Evolutionary conservation across 768 basidiomycete genomes (phyloP), one percentile per base, ranked within the genome.

Genomic region (Russula olivacea): DNA sequence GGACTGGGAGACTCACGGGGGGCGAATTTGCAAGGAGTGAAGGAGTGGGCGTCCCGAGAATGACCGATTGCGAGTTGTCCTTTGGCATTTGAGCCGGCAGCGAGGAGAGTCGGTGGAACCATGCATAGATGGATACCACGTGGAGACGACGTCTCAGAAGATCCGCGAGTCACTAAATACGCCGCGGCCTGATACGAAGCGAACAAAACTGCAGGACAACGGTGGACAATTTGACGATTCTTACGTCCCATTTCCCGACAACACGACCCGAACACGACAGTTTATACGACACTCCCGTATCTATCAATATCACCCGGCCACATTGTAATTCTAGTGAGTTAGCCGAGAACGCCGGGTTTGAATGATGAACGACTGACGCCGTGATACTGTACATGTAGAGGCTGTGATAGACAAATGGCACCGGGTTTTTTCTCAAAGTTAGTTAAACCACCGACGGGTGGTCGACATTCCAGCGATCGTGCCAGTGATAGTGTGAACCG

Each of bases 31-130:
- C 77, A 79, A 0, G 74, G 73, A 21, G 65, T 69, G 68, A 82
- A 80, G 8, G 63, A 61, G 66, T 76, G 74, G 0, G 75, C 74
- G 51, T 82, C 81, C 41, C 78, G 73, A 47, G 65, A 43, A 32
- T 70, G 69, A 2, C 76, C 77, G 9, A 73, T 76, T 1, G 74
- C 79, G 3, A 83, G 75, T 54, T 83, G 81, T 11, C 81, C 80
- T 60, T 69, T 73, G 55, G 79, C 78, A 51, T 82, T 83, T 11
- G 81, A 83, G 12, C 81, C 81, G 1, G 81, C 76, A 14, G 79
- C 69, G 34, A 76, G 67, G 36, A 81, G 74, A 11, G 41, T 55
- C 7, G 25, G 34, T 12, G 41, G 30, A 1, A 17, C 43, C 43
- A 45, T 45, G 43, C 11, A 32, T 32, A 9, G 32, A 34, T 34